Base-by-base conservation (phyloP, 2,329 filamentous ascomycete species). In the Phaeosphaeriaceae sp. region DNA sequence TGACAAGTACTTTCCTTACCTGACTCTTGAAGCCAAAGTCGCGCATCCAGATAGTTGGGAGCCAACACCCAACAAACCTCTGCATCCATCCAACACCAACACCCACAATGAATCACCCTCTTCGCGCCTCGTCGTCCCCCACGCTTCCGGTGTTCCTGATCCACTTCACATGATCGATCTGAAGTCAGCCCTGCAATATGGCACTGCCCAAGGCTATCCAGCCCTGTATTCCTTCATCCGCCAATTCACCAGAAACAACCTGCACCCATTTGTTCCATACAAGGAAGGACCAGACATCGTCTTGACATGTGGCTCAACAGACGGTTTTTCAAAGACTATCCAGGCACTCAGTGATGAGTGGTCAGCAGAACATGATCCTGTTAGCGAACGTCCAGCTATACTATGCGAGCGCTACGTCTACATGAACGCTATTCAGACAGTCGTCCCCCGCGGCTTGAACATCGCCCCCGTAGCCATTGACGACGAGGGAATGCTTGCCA, bases 191-290 rank as follows among this genome's bases (percentile, higher is more conserved):
- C 79, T 97, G 43, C 92, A 97, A 75, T 97, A 97, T 77, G 90
- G 90, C 52, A 84, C 83, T n/a, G 87, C 89, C 2, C 81, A 88
- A 52, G 92, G 92, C 38, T 93, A 95, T 62, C 89, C 89, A 1
- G 85, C 91, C 0, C 79, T 97, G 18, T 83, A 86, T 52, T 83
- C 83, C 36, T 96, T 92, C 75, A 74, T 97, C 47, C 85, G 89
- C 52, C 83, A 92, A 68, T 95, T 96, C 73, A 81, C 86, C 4
- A 83, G 85, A 50, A 81, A 92, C 46, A 82, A 89, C 61, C 78
- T 96, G 42, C 90, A 96, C 70, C 91, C 90, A 2, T 87, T 88
- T 61, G 83, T 92, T 6, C 90, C 91, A 4, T 96, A 96, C 68
- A 78, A 79, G 48, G 86, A 78, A 50, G 90, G 90, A 0, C 86